Conservation (phyloP, 2,329 filamentous ascomycete genomes). For the Emericellopsis atlantica region DNA sequence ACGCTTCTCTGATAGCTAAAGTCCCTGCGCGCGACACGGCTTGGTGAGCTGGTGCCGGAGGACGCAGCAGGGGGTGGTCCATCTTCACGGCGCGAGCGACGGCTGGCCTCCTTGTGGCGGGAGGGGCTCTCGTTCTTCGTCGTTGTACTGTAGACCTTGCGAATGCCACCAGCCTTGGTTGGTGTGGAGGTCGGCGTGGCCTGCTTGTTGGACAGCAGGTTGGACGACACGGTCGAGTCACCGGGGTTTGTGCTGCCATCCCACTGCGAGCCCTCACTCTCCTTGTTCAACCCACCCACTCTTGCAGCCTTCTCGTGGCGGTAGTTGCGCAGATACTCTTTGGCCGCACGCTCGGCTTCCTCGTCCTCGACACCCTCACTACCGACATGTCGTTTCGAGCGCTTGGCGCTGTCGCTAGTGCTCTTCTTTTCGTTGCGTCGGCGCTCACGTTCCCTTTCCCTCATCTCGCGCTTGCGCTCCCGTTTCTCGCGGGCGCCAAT, state of each 20-base stretch:
- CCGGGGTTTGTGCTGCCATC: constrained; percentile 61
- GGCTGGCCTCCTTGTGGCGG: constrained; percentile 42
- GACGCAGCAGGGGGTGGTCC: not conserved
- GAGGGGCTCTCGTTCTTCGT: constrained; percentile 37
- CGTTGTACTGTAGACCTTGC: constrained; percentile 49
- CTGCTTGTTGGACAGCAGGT: constrained; percentile 44
- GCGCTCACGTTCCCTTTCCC: constrained; percentile 23
- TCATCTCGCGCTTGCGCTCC: constrained; percentile 37
- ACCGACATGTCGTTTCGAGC: constrained; percentile 28
- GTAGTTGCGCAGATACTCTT: constrained; percentile 67
- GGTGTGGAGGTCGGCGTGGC: constrained; percentile 42
- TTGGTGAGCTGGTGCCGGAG: constrained; percentile 6
- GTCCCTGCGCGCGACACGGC: constrained; percentile 31
- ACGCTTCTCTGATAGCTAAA: constrained; percentile 40
- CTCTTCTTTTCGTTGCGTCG: constrained; percentile 3
- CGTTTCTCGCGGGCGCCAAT: constrained; percentile 41
- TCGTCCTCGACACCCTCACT: constrained; percentile 53
- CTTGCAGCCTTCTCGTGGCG: constrained; percentile 75
- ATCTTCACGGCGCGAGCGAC: constrained; percentile 37
- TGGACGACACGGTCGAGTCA: constrained; percentile 44
- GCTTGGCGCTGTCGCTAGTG: constrained; percentile 26
- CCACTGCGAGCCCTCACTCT: constrained; percentile 67
- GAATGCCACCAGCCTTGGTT: constrained; percentile 32
- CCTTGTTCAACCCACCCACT: constrained; percentile 80
- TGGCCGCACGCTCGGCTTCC: constrained; percentile 47